phyloP scores from a whole-genome alignment of 179 eudicot species.

The Silene coronaria region DNA sequence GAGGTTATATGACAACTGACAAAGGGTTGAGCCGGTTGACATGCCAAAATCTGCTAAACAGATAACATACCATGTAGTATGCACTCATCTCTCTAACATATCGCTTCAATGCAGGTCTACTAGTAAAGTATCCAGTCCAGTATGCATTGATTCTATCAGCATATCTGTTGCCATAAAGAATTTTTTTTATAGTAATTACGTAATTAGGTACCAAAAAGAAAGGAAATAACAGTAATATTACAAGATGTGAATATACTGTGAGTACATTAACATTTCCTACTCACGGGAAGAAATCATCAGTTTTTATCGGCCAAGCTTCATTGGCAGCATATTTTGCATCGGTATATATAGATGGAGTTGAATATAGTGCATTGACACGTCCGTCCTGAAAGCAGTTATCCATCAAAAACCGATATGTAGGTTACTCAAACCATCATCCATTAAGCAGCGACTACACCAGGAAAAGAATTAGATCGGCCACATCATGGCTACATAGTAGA shows the following conservation, averaged over 20 bases:
- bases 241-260: background rate
- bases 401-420: background rate
- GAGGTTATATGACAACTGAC: background rate
- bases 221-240: background rate
- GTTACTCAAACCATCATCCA: background rate
- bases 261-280: slow-evolving; percentile 24
- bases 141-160: slow-evolving; percentile 81
- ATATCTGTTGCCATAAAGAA: slow-evolving; percentile 43
- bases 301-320: slow-evolving; percentile 82
- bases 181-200: background rate
- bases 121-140: slow-evolving; percentile 94
- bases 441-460: background rate
- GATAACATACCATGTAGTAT: slow-evolving; percentile 63
- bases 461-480: background rate
- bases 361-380: slow-evolving; percentile 90
- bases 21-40: background rate
- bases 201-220: background rate
- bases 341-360: slow-evolving; percentile 84
- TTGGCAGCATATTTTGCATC: slow-evolving; percentile 78
- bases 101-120: slow-evolving; percentile 83
- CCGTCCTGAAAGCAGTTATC: slow-evolving; percentile 59
- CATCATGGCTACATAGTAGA: background rate
- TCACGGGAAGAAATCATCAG: slow-evolving; percentile 95
- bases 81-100: slow-evolving; percentile 87
- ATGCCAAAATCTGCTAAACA: background rate